phyloP scores from a whole-genome alignment of 2,329 filamentous ascomycete genomes.

The Beauveria asiatica region DNA sequence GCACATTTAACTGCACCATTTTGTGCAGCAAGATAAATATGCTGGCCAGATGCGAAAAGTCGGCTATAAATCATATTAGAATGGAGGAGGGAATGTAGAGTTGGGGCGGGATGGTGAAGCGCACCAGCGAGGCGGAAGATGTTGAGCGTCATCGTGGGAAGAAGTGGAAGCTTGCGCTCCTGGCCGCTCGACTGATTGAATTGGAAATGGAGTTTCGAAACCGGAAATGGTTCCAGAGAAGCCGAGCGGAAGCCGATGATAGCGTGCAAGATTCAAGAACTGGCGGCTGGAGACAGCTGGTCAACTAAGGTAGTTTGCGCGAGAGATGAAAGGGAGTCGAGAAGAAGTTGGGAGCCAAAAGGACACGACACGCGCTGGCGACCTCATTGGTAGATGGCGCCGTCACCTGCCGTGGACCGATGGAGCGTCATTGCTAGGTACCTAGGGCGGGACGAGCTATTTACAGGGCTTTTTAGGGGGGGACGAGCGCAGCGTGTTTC shows the following conservation, averaged over 20 bases:
- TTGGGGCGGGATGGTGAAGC: conserved; percentile 16
- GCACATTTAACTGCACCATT: conserved; percentile 85
- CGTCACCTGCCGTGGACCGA: neutral
- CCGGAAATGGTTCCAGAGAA: neutral
- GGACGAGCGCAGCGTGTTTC: neutral
- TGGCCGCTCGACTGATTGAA: neutral
- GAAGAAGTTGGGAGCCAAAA: conserved; percentile 12
- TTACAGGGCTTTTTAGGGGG: too few relatives aligned
- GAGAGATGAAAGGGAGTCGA: conserved; percentile 6
- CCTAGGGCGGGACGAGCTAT: neutral
- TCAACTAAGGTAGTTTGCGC: neutral
- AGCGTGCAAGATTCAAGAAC: neutral
- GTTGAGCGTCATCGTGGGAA: conserved; percentile 41
- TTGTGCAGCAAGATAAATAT: conserved; percentile 95
- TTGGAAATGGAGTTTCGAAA: neutral
- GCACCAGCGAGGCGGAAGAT: conserved; percentile 50
- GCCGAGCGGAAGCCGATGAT: neutral
- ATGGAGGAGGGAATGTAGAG: conserved; percentile 13
- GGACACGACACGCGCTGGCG: conserved; percentile 20
- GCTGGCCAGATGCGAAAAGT: conserved; percentile 90
- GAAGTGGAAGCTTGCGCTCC: conserved; percentile 4
- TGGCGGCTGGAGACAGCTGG: neutral
- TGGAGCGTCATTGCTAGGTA: neutral
- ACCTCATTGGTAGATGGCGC: conserved; percentile 15
- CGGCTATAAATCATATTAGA: conserved; percentile 46